Base-by-base conservation (phyloP, 176 grass and related monocot species). In the Zizania latifolia region DNA sequence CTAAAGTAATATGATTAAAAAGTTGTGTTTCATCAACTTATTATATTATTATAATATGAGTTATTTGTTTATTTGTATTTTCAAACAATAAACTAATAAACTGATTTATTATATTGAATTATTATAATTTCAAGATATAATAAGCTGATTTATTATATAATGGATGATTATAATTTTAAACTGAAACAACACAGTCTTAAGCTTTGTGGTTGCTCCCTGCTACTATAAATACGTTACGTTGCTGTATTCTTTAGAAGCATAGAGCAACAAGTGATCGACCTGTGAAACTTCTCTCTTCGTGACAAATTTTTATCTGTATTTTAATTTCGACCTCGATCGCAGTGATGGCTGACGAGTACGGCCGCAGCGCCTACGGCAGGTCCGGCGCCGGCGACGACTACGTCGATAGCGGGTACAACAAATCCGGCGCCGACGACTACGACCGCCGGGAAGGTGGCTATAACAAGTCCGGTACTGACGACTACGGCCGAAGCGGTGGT, bases 271-370 rank as follows among this genome's bases (percentile, higher is more conserved):
- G 11, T 65, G 37, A 81, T 40, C 70, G 10, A 41, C 34, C 16
- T 56, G 41, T 38, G n/a, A 62, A 62, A 39, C 16, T 21, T 19
- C 3, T 24, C 30, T 21, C n/a, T 13, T 56, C 62, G 66, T 81
- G 64, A 56, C 58, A 54, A 41, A 27, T 44, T 65, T 33, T 5
- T 26, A 19, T 65, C 4, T 77, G 21, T 62, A 27, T 27, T 32
- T 4, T 77, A n/a, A 3, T 41, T 22, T 37, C 48, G 4, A 1
- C 10, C 35, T 29, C 27, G 16, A 39, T 14, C 51, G 24, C 15
- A 50, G 24, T 64, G 17, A 87, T 87, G 85, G 85, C 85, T 60
- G 85, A 87, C 32, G 60, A 83, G 32, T 87, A 87, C 7, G 79
- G 55, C 40, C 41, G 81, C 55, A 62, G 72, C 23, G 81, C 73